A percentile compares a stretch with the other conserved stretches of the same genome.
Evolutionary conservation across 345 rosid species (phyloP).

Genomic region (Acer saccharum): DNA sequence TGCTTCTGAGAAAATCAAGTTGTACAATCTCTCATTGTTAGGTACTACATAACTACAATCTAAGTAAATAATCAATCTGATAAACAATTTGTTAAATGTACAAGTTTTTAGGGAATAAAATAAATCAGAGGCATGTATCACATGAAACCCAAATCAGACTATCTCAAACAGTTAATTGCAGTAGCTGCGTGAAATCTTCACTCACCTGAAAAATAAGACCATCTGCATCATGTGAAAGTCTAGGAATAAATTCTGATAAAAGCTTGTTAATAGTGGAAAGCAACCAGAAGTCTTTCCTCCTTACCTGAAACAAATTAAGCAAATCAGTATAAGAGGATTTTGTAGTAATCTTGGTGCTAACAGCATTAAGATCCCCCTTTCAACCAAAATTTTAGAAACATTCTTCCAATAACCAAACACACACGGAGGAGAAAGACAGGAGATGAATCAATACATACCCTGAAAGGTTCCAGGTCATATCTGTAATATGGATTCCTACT

Average conservation of each 20-base stretch:
- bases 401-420: conserved; percentile 12
- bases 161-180: neutral
- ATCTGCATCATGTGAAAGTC: conserved; percentile 97
- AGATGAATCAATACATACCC: conserved; percentile 54
- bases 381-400: neutral
- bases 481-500: conserved; percentile 75
- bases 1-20: neutral
- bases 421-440: conserved; percentile 2
- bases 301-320: conserved; percentile 55
- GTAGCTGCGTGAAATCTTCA: conserved; percentile 14
- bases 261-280: conserved; percentile 88
- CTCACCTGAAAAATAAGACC: conserved; percentile 96
- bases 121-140: neutral
- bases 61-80: neutral
- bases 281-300: conserved; percentile 98
- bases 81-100: neutral
- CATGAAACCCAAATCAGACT: conserved; percentile 5
- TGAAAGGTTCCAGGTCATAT: conserved; percentile 94
- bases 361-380: neutral
- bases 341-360: neutral
- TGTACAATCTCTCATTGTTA: neutral
- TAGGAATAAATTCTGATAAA: conserved; percentile 88
- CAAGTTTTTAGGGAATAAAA: neutral
- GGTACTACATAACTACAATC: neutral
- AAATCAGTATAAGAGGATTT: conserved; percentile 12